Evolutionary conservation across 2,329 filamentous ascomycete species (phyloP), one percentile per base, ranked within the genome.

Genomic region (Lachnellula occidentalis): DNA sequence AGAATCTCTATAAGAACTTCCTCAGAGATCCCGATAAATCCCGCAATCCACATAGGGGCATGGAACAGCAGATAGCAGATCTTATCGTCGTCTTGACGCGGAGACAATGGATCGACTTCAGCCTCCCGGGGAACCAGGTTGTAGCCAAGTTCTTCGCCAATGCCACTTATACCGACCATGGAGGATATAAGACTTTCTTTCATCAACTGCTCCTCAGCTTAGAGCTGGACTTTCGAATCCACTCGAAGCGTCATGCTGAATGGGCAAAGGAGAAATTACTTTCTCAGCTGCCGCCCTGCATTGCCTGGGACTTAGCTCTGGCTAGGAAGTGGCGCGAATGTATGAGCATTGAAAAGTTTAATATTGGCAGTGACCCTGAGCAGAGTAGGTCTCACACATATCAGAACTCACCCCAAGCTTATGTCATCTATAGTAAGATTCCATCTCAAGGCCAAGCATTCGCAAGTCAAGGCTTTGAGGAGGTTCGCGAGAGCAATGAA

Each of bases 81-180:
- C 75, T 91, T 21, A 83, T 90, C 53, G 77, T 82, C 61, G 85
- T 86, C 0, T 72, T 91, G 11, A 85, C 84, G 1, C 77, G 84
- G n/a, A 76, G 80, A 0, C 78, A 82, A 54, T 90, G 87, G 87
- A 83, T 87, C 60, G 86, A 91, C 69, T 88, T 90, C 62, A 86
- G 85, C 27, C 74, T 77, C 36, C 79, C 80, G 4, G 81, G 80
- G 64, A 88, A 90, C 63, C 87, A 91, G 64, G 83, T 90, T 21
- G 81, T 86, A 22, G 87, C 87, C 3, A 82, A 84, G 51, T 90
- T 86, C 70, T 86, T 90, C 56, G 84, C 85, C 58, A 80, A 86
- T 61, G 76, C 77, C 12, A 74, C 77, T 53, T 74, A 77, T 36
- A 73, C 75, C 17, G 83, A 85, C 61, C 73, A 78, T 45, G 64